These are phyloP conservation scores for Cercophora newfieldiana DNA, from an alignment of 495 filamentous ascomycete genomes.

Conservation along the genomic window DNA sequence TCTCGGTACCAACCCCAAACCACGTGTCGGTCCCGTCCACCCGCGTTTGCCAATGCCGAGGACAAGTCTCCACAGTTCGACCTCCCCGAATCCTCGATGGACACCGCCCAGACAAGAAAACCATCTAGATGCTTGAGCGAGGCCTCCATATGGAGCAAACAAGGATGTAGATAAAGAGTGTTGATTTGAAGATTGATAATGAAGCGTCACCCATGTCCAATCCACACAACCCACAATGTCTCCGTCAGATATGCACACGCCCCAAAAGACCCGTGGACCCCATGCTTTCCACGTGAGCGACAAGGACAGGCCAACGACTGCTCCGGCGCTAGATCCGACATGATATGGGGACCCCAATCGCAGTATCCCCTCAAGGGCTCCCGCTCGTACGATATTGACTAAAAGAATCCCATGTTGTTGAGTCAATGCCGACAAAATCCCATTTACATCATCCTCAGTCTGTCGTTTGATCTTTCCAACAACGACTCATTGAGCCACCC, in stretches of 20 bases:
- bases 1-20: no score
- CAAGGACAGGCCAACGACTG: neutral
- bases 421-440: no score
- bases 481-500: neutral
- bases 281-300: neutral
- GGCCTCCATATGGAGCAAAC: neutral
- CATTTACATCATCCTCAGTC: no score
- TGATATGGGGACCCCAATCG: no score
- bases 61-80: no score
- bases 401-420: no score
- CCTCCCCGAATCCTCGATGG: no score
- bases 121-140: neutral
- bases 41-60: no score
- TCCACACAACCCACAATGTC: neutral
- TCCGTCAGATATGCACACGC: neutral
- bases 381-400: no score
- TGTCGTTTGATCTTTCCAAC: no score
- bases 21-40: no score
- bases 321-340: neutral
- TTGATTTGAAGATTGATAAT: neutral
- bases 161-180: neutral
- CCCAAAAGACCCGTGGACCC: neutral
- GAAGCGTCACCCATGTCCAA: neutral
- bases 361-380: no score
- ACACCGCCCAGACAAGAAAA: neutral